Base-by-base conservation (phyloP, 192 early-diverging fungal species). In the Podila epicladia region DNA sequence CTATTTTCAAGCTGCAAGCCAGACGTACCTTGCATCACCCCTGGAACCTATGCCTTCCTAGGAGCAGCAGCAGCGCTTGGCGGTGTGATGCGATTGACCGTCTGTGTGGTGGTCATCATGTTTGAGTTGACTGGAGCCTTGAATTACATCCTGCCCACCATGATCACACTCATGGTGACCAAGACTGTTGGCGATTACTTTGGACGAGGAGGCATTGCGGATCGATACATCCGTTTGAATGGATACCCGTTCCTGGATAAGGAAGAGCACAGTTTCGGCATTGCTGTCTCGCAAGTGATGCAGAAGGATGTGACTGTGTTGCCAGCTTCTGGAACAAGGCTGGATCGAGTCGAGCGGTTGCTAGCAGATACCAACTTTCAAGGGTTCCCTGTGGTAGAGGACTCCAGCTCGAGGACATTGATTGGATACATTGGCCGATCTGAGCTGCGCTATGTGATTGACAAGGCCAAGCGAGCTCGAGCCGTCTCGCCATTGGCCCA, bases 111-210 rank as follows among this genome's bases (percentile, higher is more conserved):
- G 0, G 97, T 99, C 12, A 98, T 99, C 79, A 97, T 98, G 96
- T 99, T 98, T 84, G 98, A 99, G 76, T 84, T 99, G 66, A 99
- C 98, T 0, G 97, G 97, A 20, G 95, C 97, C 3, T 83, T 99
- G 28, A 94, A 94, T 17, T 99, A 97, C 76, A 89, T 93, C 57
- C 85, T 97, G 41, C 92, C 92, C 1, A 91, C 90, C 3, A 90
- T 93, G 86, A 92, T 95, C 65, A 91, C 91, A 29, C 85, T 95
- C 22, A 91, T 95, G 89, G 89, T 94, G 9, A 92, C 93, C 11
- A 90, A 92, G 49, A 85, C 91, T 41, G 88, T 94, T 9, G 93
- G 91, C 41, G 95, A 95, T 67, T 84, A 86, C 57, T 90, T 95
- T 73, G 91, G 87, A 41, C 86, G 85, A 61, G 93, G 92, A 32